These are phyloP conservation scores for Mycosphaerelloides madeirae DNA, from an alignment of 2,329 filamentous ascomycete genomes.

Conservation along the genomic window DNA sequence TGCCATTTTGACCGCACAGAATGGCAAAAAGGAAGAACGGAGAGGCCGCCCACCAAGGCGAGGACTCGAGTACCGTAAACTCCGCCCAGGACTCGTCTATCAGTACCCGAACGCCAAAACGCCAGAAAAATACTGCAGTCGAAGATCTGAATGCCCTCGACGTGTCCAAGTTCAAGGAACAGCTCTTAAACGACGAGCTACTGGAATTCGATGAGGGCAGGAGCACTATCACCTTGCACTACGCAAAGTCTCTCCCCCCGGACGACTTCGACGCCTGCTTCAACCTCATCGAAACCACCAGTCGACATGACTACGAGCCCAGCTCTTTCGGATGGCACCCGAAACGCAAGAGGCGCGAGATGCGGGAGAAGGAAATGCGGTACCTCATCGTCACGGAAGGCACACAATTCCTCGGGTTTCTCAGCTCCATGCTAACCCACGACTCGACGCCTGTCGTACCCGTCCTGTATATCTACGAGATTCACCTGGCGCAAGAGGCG, in stretches of 20 bases:
- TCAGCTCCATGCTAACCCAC: slow-evolving; percentile 67
- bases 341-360: slow-evolving; percentile 59
- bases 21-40: slow-evolving; percentile 18
- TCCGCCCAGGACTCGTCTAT: too few relatives aligned
- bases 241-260: slow-evolving; percentile 4
- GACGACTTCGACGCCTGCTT: slow-evolving; percentile 46
- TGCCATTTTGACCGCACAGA: background rate
- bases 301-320: slow-evolving; percentile 57
- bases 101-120: too few relatives aligned
- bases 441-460: slow-evolving; percentile 56
- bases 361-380: slow-evolving; percentile 61
- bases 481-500: slow-evolving; percentile 58
- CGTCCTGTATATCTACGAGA: slow-evolving; percentile 74
- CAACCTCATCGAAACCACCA: slow-evolving; percentile 58
- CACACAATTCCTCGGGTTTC: slow-evolving; percentile 36
- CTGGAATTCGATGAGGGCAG: too few relatives aligned
- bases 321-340: slow-evolving; percentile 48
- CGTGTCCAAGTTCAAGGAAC: slow-evolving; percentile 8
- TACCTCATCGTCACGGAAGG: slow-evolving; percentile 56
- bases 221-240: background rate
- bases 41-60: background rate
- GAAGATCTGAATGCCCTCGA: slow-evolving; percentile 13
- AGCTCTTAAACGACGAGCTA: background rate
- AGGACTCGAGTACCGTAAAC: too few relatives aligned
- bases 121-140: slow-evolving; percentile 4